Conservation (phyloP, 768 basidiomycete genomes). For the Hypholoma sublateritium region DNA sequence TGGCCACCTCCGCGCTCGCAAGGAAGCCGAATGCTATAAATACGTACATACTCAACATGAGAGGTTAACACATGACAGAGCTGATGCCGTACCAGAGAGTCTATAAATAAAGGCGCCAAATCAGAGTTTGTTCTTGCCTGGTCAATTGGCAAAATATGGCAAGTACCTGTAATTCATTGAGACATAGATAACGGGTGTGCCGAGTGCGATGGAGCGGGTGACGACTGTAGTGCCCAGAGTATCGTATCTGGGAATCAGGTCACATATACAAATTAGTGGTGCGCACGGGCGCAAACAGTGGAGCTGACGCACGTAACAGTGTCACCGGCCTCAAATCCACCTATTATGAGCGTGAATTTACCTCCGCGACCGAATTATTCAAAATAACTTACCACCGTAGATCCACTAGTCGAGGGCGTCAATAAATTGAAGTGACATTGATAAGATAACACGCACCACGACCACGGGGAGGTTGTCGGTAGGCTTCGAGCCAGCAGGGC, state of each 20-base stretch:
- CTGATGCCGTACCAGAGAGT: background rate
- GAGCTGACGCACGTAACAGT: background rate
- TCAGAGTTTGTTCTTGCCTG: background rate
- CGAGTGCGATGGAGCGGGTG: slow-evolving; percentile 15
- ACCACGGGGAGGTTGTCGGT: slow-evolving; percentile 43
- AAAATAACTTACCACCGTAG: slow-evolving; percentile 12
- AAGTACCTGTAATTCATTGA: slow-evolving; percentile 20
- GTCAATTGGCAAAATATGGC: background rate
- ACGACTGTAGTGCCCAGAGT: slow-evolving; percentile 11
- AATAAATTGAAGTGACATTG: background rate
- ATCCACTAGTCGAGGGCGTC: slow-evolving; percentile 13
- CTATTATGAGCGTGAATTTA: background rate
- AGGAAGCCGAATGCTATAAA: slow-evolving; percentile 43
- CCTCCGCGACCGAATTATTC: background rate
- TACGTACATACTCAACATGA: slow-evolving; percentile 25
- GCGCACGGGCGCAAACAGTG: background rate
- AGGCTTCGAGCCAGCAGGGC: slow-evolving; percentile 30
- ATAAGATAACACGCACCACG: slow-evolving; percentile 31
- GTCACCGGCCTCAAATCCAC: slow-evolving; percentile 12
- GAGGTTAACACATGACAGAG: slow-evolving; percentile 22
- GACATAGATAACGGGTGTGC: slow-evolving; percentile 20
- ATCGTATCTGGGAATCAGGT: slow-evolving; percentile 5
- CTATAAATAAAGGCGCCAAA: background rate
- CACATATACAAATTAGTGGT: background rate
- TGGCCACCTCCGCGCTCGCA: slow-evolving; percentile 49